Evolutionary conservation across 768 basidiomycete genomes (phyloP).

Genomic region (Pleurotus giganteus): DNA sequence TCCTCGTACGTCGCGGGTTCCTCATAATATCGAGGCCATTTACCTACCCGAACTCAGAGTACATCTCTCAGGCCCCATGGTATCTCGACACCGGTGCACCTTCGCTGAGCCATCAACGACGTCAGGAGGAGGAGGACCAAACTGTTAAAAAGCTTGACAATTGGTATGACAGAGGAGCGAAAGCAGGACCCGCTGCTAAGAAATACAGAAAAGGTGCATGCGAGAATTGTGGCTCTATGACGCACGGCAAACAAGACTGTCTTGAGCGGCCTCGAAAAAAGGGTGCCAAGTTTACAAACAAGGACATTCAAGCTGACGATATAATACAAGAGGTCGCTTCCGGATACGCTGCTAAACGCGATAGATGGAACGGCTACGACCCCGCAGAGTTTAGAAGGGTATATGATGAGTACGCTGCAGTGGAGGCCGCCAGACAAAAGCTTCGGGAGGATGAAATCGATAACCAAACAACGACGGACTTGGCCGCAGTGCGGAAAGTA

Average conservation of each 20-base stretch:
- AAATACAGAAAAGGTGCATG: constrained; percentile 98
- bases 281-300: constrained; percentile 91
- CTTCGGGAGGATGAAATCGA: constrained; percentile 96
- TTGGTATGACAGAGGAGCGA: constrained; percentile 89
- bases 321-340: constrained; percentile 73
- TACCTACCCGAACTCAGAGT: constrained; percentile 53
- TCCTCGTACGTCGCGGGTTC: constrained; percentile 64
- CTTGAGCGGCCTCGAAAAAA: constrained; percentile 95
- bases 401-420: constrained; percentile 91
- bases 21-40: constrained; percentile 1
- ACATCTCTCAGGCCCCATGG: constrained; percentile 99
- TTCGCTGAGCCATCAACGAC: constrained; percentile 92
- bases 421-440: constrained; percentile 89
- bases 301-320: constrained; percentile 90
- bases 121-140: constrained; percentile 55
- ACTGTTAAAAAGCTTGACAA: constrained; percentile 70
- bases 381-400: constrained; percentile 80
- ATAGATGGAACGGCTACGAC: constrained; percentile 99
- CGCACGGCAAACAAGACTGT: constrained; percentile 89
- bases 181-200: constrained; percentile 87
- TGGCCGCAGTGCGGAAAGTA: constrained; percentile 90
- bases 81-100: constrained; percentile 94
- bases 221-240: constrained; percentile 98
- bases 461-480: constrained; percentile 90
- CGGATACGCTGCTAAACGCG: constrained; percentile 92